A percentile compares a stretch with the other conserved stretches of the same genome.
Conservation (phyloP, 768 basidiomycete genomes). For the Clathrus columnatus region DNA sequence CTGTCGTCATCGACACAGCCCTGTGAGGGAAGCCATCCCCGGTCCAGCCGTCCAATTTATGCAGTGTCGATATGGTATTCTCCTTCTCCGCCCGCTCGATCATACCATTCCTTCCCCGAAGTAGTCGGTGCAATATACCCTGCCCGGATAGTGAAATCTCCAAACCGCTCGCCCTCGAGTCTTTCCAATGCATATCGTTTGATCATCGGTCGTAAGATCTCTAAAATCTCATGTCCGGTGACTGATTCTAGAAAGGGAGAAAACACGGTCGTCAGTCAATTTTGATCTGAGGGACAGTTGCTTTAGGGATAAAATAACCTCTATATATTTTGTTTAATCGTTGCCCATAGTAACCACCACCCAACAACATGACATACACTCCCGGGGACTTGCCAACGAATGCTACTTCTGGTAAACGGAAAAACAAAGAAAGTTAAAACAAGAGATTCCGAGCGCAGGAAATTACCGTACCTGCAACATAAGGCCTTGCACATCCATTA, state of each 20-base stretch:
- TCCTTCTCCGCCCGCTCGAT: slow-evolving; percentile 73
- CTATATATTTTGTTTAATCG: slow-evolving; percentile 94
- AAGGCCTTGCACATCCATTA: slow-evolving; percentile 89
- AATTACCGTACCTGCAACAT: slow-evolving; percentile 60
- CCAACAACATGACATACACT: slow-evolving; percentile 88
- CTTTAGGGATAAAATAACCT: slow-evolving; percentile 31
- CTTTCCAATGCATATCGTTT: slow-evolving; percentile 86
- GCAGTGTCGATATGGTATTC: slow-evolving; percentile 24
- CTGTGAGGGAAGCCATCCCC: too few relatives aligned
- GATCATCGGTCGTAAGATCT: slow-evolving; percentile 89
- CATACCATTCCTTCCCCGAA: slow-evolving; percentile 82
- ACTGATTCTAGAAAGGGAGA: slow-evolving; percentile 58
- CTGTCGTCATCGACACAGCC: neutral
- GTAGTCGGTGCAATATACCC: slow-evolving; percentile 86
- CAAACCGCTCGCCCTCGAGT: slow-evolving; percentile 81
- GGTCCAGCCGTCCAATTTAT: neutral
- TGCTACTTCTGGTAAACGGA: slow-evolving; percentile 60
- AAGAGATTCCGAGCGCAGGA: neutral
- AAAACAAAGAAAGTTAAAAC: slow-evolving; percentile 1
- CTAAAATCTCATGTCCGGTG: slow-evolving; percentile 85
- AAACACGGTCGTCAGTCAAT: neutral
- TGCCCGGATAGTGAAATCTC: slow-evolving; percentile 88
- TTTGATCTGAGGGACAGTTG: slow-evolving; percentile 11
- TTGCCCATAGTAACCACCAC: slow-evolving; percentile 92
- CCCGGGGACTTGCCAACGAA: slow-evolving; percentile 96